Evolutionary conservation across 176 grass and related monocot species (phyloP).

Genomic region (Guadua angustifolia): DNA sequence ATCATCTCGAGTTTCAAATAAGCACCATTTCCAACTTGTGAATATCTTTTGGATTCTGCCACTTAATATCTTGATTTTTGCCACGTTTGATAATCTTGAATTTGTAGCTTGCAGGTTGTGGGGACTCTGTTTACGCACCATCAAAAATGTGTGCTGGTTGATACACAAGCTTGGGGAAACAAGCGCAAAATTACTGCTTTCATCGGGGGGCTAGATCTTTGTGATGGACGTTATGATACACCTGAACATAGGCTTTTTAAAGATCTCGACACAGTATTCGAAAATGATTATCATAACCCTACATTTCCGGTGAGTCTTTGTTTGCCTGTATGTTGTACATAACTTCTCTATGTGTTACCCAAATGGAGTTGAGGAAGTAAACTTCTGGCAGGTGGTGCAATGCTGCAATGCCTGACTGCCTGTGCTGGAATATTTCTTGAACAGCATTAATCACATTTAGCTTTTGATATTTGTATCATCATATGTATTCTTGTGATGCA

Average conservation of each 20-base stretch:
- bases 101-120: constrained; percentile 71
- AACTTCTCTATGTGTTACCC: constrained; percentile 30
- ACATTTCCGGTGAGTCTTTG: constrained; percentile 76
- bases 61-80: constrained; percentile 4
- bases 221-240: constrained; percentile 98
- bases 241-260: constrained; percentile 83
- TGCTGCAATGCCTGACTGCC: neutral
- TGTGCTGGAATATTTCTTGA: neutral
- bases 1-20: neutral
- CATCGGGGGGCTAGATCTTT: constrained; percentile 91
- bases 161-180: constrained; percentile 82
- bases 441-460: neutral
- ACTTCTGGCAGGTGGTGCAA: neutral
- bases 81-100: constrained; percentile 30
- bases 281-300: constrained; percentile 88
- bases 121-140: constrained; percentile 94
- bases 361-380: neutral
- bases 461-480: constrained; percentile 4
- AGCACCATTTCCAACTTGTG: constrained; percentile 33
- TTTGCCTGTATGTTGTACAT: constrained; percentile 32
- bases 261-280: constrained; percentile 81
- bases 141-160: constrained; percentile 94
- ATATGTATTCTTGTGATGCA: constrained; percentile 49
- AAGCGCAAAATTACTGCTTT: constrained; percentile 94
- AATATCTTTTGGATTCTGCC: constrained; percentile 5